Base-by-base conservation (phyloP, 306 rosid genomes). In the Quercus suber region DNA sequence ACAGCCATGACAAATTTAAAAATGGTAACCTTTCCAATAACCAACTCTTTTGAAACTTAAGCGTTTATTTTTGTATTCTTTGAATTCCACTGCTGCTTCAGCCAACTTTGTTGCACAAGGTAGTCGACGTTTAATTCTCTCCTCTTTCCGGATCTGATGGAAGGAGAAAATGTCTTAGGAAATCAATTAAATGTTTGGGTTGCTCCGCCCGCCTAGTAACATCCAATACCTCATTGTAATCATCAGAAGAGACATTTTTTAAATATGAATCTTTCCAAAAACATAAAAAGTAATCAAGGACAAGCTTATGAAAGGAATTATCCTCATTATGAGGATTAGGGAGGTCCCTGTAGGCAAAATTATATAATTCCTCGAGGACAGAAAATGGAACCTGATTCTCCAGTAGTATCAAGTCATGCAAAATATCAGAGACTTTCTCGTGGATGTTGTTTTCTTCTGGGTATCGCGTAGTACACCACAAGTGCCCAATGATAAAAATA, bases 321-420 rank as follows among this genome's bases (percentile, higher is more conserved):
- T 4, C 55, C 28, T 3, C 14, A 41, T n/a, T 7, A 43, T 10
- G 12, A 9, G 0, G 12, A 43, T 43, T 43, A 10, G 10, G 10
- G 10, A 3, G 11, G 20, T 5, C 37, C 0, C 0, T 0, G 20
- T 4, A 27, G 37, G 28, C 20, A 1, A 19, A 1, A 2, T 56
- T 13, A 3, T 77, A 81, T 11, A 84, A 25, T 3, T 74, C 27
- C 17, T 25, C 13, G 18, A 85, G 78, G 12, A 78, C 53, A 63
- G 20, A 60, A 69, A 68, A 80, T 0, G 88, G 82, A 43, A 81
- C 57, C 64, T 81, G 85, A 75, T 85, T 85, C 30, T 85, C 88
- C 3, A 81, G 74, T 45, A 78, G 23, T 4, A 81, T 61, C 67
- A 85, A 41, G 13, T 81, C 88, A 3, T 37, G 58, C 75, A 53